phyloP scores from a whole-genome alignment of 257 asterid genomes.

The Prunella vulgaris region DNA sequence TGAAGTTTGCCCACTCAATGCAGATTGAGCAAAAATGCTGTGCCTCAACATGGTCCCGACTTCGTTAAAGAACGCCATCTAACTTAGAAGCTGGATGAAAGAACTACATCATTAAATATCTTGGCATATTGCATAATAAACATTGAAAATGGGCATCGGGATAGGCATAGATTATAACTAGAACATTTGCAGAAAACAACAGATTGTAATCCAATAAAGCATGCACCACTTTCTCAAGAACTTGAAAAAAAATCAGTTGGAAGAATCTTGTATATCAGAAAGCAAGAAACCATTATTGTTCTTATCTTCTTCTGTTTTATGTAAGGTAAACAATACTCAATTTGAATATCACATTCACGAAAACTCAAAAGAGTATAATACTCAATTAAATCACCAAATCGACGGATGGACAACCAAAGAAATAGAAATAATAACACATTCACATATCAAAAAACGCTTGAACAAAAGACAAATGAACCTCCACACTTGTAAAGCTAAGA shows the following conservation, averaged over 20 bases:
- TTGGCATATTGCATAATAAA: neutral
- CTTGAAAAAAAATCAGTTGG: neutral
- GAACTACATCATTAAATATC: neutral
- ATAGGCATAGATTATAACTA: neutral
- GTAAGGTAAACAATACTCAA: neutral
- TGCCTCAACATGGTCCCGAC: slow-evolving; percentile 56
- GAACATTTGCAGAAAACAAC: neutral
- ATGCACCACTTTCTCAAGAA: neutral
- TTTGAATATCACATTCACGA: neutral
- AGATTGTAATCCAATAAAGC: neutral
- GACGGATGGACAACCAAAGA: neutral
- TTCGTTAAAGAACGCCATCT: slow-evolving; percentile 65
- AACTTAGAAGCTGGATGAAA: slow-evolving; percentile 26
- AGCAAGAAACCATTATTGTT: neutral
- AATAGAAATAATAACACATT: neutral
- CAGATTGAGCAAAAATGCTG: slow-evolving; percentile 33
- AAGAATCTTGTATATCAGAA: neutral
- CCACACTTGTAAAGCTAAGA: neutral
- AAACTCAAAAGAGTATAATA: neutral
- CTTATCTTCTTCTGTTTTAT: neutral
- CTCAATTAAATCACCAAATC: neutral
- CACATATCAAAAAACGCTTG: neutral
- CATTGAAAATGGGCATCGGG: too few relatives aligned
- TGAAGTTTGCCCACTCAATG: slow-evolving; percentile 39
- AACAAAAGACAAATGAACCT: neutral